Evolutionary conservation across 208 protist species (phyloP).

Genomic region (Crithidia fasciculata): DNA sequence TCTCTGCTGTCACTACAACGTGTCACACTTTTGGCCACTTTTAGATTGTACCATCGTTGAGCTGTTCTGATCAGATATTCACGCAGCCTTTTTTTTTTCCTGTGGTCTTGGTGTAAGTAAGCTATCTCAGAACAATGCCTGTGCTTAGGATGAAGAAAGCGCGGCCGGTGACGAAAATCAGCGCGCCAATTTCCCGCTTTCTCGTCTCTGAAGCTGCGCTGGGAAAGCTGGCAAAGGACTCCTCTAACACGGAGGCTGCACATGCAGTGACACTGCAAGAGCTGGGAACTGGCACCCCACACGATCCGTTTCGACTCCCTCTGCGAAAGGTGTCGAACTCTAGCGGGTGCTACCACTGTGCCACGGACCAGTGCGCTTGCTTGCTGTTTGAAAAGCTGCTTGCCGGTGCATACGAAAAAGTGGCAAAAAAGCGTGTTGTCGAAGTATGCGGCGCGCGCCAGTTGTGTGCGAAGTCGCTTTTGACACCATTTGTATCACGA

Average conservation of each 20-base stretch:
- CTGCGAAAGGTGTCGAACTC: conserved; percentile 55
- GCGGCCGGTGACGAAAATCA: not conserved
- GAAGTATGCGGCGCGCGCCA: conserved; percentile 73
- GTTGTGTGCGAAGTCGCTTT: conserved; percentile 85
- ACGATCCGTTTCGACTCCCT: conserved; percentile 61
- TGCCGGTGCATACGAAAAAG: conserved; percentile 42
- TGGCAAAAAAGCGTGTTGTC: conserved; percentile 65
- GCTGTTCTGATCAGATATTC: not conserved
- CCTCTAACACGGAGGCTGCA: conserved; percentile 19
- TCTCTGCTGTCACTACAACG: no score
- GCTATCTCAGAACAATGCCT: conserved; percentile 19
- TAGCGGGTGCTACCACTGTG: conserved; percentile 74
- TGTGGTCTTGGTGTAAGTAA: not conserved
- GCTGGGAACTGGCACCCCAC: conserved; percentile 50
- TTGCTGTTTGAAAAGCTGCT: conserved; percentile 54
- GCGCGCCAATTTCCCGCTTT: conserved; percentile 38
- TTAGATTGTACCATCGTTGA: no score
- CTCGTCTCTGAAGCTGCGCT: conserved; percentile 40
- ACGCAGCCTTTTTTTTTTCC: not conserved
- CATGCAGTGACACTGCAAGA: conserved; percentile 23
- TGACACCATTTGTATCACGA: conserved; percentile 81
- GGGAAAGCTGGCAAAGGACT: conserved; percentile 26
- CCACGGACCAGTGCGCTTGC: conserved; percentile 52
- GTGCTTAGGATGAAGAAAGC: conserved; percentile 28
- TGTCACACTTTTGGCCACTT: no score